Percentiles rank a stretch among this genome's conserved stretches.
These are phyloP conservation scores for Wickerhamiella alocasiicola DNA, from an alignment of 805 yeast genomes.

Conservation along the genomic window DNA sequence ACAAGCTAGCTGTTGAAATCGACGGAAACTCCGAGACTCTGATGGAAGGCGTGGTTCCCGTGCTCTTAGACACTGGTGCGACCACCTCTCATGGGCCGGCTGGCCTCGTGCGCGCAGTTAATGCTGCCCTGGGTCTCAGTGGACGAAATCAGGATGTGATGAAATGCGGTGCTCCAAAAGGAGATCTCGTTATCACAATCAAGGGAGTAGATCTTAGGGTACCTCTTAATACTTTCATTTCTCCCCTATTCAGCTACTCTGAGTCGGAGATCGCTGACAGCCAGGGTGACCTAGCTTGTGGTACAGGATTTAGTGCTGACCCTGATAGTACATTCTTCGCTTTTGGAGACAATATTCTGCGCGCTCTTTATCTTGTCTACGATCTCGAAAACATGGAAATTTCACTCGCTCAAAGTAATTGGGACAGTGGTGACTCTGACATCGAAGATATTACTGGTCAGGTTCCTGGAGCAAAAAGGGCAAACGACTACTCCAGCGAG, in stretches of 20 bases:
- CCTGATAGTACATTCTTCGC: conserved; percentile 12
- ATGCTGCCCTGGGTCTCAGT: conserved; percentile 27
- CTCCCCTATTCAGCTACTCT: neutral
- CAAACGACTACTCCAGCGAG: neutral
- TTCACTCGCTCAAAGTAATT: conserved; percentile 33
- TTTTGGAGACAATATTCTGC: conserved; percentile 34
- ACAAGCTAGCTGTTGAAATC: neutral
- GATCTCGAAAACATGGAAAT: conserved; percentile 35
- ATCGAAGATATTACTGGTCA: no score
- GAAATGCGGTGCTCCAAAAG: conserved; percentile 11
- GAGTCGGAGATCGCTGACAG: neutral
- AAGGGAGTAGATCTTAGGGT: conserved; percentile 13
- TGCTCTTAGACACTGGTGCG: conserved; percentile 15
- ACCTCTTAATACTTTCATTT: conserved; percentile 7
- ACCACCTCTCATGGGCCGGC: conserved; percentile 11
- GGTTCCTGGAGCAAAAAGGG: neutral
- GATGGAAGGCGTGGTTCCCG: conserved; percentile 10
- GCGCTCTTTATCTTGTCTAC: neutral
- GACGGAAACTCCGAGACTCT: neutral
- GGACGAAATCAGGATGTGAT: conserved; percentile 27
- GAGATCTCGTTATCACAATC: conserved; percentile 12
- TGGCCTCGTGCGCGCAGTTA: conserved; percentile 14
- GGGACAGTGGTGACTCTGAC: neutral
- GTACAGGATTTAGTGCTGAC: conserved; percentile 1
- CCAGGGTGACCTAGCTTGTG: conserved; percentile 4